Evolutionary conservation across 140 eudicot species (phyloP), one percentile per base, ranked within the genome.

Genomic region (Ambrosia hybrid): DNA sequence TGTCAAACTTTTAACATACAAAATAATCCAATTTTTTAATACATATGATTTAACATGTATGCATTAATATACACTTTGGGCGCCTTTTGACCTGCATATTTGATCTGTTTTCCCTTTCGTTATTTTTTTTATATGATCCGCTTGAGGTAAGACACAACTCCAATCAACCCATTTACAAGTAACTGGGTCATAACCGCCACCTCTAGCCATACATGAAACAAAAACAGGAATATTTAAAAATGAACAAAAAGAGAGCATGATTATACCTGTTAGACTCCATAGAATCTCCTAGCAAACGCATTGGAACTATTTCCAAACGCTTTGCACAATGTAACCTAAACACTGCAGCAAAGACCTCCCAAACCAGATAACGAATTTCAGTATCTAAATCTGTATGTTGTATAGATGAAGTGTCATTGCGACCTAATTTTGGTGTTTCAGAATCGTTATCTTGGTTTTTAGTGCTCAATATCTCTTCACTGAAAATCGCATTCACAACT

Each of bases 271-370:
- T 77, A 37, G 76, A 62, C 49, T 65, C 84, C 21, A 73, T 72
- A 67, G 79, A 52, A 59, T 87, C 96, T 65, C 87, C 93, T 80
- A 82, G 52, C 80, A 93, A 75, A 53, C 82, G 87, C 88, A 93
- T 81, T 57, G 96, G 97, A 61, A 87, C 58, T 71, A 85, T 86
- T 76, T 93, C 98, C 88, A 93, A 78, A 83, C 73, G 98, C 76
- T 80, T 93, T 37, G 95, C 98, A 70, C 98, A 87, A 70, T 93
- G 98, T 52, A 72, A 81, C 68, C 79, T 89, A 68, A 85, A 93
- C 61, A 89, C 85, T 77, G 81, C 86, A 9, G 76, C 71, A 51
- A 93, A 78, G 53, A 81, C 73, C 55, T 83, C 91, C 73, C 74
- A 65, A 57, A 93, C 86, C 76, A 80, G 79, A 77, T 89, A 96